A percentile compares a stretch with the other conserved stretches of the same genome.
These are phyloP conservation scores for Acacia crassicarpa DNA, from an alignment of 306 rosid genomes.

Conservation along the genomic window DNA sequence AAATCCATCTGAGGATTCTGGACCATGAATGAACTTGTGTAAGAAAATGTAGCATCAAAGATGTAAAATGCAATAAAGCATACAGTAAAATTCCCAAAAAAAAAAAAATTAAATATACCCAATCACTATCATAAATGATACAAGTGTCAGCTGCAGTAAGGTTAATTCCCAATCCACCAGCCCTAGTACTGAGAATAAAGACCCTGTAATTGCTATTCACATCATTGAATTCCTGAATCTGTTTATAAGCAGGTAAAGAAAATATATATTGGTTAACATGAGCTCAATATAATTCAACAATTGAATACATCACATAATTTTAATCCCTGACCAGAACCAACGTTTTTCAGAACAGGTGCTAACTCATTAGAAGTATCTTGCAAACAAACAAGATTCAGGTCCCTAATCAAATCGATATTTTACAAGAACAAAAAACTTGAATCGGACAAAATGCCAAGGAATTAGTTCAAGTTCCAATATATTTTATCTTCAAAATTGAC, in stretches of 20 bases:
- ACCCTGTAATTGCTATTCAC: slow-evolving; percentile 57
- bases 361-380: slow-evolving; percentile 15
- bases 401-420: neutral
- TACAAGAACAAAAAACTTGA: neutral
- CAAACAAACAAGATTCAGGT: neutral
- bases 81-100: neutral
- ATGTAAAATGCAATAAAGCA: slow-evolving; percentile 9
- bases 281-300: slow-evolving; percentile 11
- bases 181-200: slow-evolving; percentile 91
- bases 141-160: slow-evolving; percentile 99
- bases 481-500: neutral
- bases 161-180: slow-evolving; percentile 98
- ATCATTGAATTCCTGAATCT: slow-evolving; percentile 83
- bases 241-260: slow-evolving; percentile 28
- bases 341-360: neutral
- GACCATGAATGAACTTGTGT: slow-evolving; percentile 23
- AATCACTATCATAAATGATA: slow-evolving; percentile 95
- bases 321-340: neutral
- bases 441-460: neutral
- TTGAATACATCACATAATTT: neutral
- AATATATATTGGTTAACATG: neutral
- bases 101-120: slow-evolving; percentile 62
- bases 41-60: slow-evolving; percentile 8
- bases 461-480: neutral
- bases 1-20: slow-evolving; percentile 99